Base-by-base conservation (phyloP, 106 monocot genomes). In the Dendrobium huoshanense region DNA sequence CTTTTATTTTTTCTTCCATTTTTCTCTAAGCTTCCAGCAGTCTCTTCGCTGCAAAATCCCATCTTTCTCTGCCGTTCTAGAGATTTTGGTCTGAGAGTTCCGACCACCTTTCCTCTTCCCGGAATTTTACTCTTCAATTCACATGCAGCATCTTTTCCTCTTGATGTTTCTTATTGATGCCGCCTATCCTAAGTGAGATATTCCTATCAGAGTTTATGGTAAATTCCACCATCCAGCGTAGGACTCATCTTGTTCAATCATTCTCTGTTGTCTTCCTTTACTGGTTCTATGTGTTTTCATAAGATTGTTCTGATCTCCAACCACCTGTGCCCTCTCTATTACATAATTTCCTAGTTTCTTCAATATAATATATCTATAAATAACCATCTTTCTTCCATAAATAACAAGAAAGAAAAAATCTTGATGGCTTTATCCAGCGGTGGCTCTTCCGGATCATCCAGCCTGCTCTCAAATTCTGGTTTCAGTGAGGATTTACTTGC, bases 201-300 rank as follows among this genome's bases (percentile, higher is more conserved):
- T 74, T 91, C 15, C 81, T 77, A 54, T 86, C 88, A 25, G 82
- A 43, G 80, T 85, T 90, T 87, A 91, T 88, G 88, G 83, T 91
- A 79, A 85, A 85, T 79, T 91, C 91, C 15, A 77, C 85, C 22
- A 78, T 91, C 33, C 72, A 80, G 45, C 85, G 81, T 83, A 75
- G 88, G 40, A 85, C 79, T 55, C 91, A 87, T 77, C 81, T 91
- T 0, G 88, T 83, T 64, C 88, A 91, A 48, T 91, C 91, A 27
- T 91, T 91, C 85, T 91, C 91, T 18, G 86, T 91, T 10, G 86
- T 87, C 73, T 91, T 91, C 83, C 91, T 91, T 27, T 88, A 91
- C 86, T 91, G 91, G 91, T 88, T 91, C 86, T 91, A 91, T 80
- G 91, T 91, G 17, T 91, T 91, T 47, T 91, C 91, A 79, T 83